Evolutionary conservation across 257 asterid genomes (phyloP), one percentile per base, ranked within the genome.

Genomic region (Solanum chmielewskii): DNA sequence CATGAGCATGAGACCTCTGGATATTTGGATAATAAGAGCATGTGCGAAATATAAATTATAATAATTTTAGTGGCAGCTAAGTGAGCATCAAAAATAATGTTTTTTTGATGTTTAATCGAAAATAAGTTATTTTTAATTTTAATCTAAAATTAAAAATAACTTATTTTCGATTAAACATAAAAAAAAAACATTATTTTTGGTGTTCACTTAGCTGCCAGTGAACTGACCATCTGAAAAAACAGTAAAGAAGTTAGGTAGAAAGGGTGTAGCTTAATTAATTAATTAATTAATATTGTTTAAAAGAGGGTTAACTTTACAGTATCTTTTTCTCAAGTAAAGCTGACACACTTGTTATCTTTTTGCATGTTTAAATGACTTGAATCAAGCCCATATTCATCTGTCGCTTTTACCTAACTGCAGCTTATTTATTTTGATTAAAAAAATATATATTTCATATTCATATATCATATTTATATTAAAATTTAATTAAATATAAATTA

Each of bases 161-260:
- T 49, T 49, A 49, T 49, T 49, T 2, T 0, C 23, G 0, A 15
- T 6, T 9, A 16, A 6, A 14, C 20, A 0, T 13, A 25, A 0
- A 1, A 4, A 4, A 1, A 1, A 15, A 49, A 2, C 3, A 18
- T 18, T 56, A 18, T 33, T 21, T 75, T 41, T 25, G 1, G 37
- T 44, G 39, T 1, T 42, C 4, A 8, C 14, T 23, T 23, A 41
- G 35, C 62, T 44, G 62, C 39, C 25, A 44, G 16, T 77, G 39
- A 77, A 78, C 64, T 77, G n/a, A 77, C 1, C 27, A 45, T 25
- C 42, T 78, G 42, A 45, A 27, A 25, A 76, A 76, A n/a, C n/a
- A 42, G 13, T 7, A 9, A 45, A 16, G 27, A 27, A 27, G 0
- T 41, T 15, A 14, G 39, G 37, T 78, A 78, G 35, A 78, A 45